Evolutionary conservation across 2,329 filamentous ascomycete genomes (phyloP), one percentile per base, ranked within the genome.

Genomic region (Aspergillus sp.): DNA sequence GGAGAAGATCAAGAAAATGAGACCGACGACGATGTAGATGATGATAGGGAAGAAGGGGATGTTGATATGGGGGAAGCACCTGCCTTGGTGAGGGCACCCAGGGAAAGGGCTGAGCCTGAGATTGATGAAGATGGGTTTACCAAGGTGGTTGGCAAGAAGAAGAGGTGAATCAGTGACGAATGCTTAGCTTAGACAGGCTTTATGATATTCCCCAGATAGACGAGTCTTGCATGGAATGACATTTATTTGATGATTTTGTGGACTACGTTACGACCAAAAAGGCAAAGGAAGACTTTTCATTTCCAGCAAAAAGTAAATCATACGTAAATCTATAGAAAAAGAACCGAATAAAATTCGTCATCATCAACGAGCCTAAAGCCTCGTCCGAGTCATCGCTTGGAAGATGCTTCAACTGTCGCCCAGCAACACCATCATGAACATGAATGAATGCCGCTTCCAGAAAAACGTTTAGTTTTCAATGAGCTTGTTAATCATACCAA

Each of bases 401-500:
- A 51, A 19, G 19, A 41, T 33, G 17, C 44, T 37, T 54, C 7
- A 37, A 48, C 22, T 41, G 8, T 12, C 15, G 33, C n/a, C 17
- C 30, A 46, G 27, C 24, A 53, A 12, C 17, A 24, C n/a, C 12
- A 49, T 20, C 22, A 37, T 34, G 19, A 39, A 40, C 24, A 48
- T 34, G 20, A 54, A 15, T 17, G 27, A 13, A 52, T 46, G 34
- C 33, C 46, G 56, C 51, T 42, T 51, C 48, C 9, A 41, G 22
- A 30, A 64, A 27, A 67, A 33, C 34, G 33, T 64, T 22, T 61
- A 56, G 33, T 71, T 68, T 30, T 53, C 52, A 66, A 90, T 86
- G 60, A 99, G 84, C 83, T 93, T 97, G 59, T 91, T 97, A 75
- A 99, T 96, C 85, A 99, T 99, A 71, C 95, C 95, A 79, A 99